Evolutionary conservation across 495 filamentous ascomycete species (phyloP).

Genomic region (Xeromyces bisporus): DNA sequence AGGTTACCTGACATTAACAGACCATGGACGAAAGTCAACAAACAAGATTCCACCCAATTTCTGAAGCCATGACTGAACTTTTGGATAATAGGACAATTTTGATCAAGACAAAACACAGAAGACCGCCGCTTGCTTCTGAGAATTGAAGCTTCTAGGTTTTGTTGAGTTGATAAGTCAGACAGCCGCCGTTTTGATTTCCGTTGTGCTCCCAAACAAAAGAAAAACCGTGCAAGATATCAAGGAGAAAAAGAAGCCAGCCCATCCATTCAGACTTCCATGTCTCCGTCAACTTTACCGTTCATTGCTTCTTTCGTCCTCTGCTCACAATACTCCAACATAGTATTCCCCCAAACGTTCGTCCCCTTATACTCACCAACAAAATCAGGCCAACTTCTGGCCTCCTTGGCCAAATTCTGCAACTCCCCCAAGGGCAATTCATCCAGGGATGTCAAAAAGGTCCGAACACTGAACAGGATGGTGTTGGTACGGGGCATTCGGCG

Average conservation of each 20-base stretch:
- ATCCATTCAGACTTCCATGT: conserved; percentile 1
- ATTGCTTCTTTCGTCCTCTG: neutral
- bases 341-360: conserved; percentile 29
- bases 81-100: conserved; percentile 1
- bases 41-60: too few species aligned
- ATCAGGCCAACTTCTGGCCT: conserved; percentile 36
- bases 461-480: conserved; percentile 37
- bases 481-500: conserved; percentile 29
- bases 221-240: conserved; percentile 7
- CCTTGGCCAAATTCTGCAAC: conserved; percentile 26
- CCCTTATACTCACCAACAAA: conserved; percentile 38
- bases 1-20: too few species aligned
- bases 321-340: conserved; percentile 26
- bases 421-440: conserved; percentile 30
- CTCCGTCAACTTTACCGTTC: too few species aligned
- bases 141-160: conserved; percentile 5
- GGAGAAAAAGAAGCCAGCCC: conserved; percentile 10
- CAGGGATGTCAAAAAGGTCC: conserved; percentile 32
- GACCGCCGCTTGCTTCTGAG: neutral
- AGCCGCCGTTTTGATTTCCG: conserved; percentile 20
- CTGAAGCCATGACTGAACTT: too few species aligned
- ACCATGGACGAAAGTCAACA: too few species aligned
- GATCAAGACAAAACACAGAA: conserved; percentile 1
- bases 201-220: conserved; percentile 5
- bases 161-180: conserved; percentile 16